Evolutionary conservation across 768 basidiomycete species (phyloP).

Genomic region (Boletus eberwhitei): DNA sequence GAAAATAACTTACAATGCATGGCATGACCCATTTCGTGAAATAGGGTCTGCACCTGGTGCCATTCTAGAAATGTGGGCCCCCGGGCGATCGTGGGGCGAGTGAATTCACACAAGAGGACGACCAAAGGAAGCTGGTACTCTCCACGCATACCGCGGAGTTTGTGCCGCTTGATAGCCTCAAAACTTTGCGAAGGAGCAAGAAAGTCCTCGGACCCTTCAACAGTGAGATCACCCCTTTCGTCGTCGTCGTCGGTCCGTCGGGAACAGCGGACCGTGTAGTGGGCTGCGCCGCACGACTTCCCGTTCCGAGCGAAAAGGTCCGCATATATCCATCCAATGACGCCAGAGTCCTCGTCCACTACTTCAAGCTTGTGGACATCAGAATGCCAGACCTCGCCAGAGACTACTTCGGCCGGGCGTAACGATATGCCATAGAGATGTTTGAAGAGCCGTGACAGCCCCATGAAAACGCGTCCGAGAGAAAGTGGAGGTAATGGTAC

Average conservation of each 20-base stretch:
- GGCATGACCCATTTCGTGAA: slow-evolving; percentile 99
- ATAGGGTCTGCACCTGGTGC: slow-evolving; percentile 92
- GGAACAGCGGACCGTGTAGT: slow-evolving; percentile 96
- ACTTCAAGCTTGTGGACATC: slow-evolving; percentile 93
- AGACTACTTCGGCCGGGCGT: slow-evolving; percentile 60
- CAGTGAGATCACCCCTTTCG: slow-evolving; percentile 54
- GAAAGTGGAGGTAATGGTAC: slow-evolving; percentile 73
- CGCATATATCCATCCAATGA: slow-evolving; percentile 93
- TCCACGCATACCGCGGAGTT: slow-evolving; percentile 59
- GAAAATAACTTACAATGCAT: slow-evolving; percentile 85
- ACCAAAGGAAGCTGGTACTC: slow-evolving; percentile 88
- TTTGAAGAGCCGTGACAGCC: slow-evolving; percentile 83
- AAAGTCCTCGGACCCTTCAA: slow-evolving; percentile 37
- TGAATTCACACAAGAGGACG: slow-evolving; percentile 87
- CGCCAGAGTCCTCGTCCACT: slow-evolving; percentile 80
- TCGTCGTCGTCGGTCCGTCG: slow-evolving; percentile 92
- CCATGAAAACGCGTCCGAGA: slow-evolving; percentile 88
- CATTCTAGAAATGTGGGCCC: slow-evolving; percentile 79
- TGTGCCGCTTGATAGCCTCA: slow-evolving; percentile 59
- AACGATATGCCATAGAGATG: slow-evolving; percentile 84
- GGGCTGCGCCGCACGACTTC: slow-evolving; percentile 90
- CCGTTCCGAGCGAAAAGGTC: slow-evolving; percentile 84
- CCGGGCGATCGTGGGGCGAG: slow-evolving; percentile 52
- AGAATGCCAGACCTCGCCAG: slow-evolving; percentile 86
- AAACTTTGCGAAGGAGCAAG: slow-evolving; percentile 56